Base-by-base conservation (phyloP, 169 alveolate genomes). In the Besnoitia besnoiti region DNA sequence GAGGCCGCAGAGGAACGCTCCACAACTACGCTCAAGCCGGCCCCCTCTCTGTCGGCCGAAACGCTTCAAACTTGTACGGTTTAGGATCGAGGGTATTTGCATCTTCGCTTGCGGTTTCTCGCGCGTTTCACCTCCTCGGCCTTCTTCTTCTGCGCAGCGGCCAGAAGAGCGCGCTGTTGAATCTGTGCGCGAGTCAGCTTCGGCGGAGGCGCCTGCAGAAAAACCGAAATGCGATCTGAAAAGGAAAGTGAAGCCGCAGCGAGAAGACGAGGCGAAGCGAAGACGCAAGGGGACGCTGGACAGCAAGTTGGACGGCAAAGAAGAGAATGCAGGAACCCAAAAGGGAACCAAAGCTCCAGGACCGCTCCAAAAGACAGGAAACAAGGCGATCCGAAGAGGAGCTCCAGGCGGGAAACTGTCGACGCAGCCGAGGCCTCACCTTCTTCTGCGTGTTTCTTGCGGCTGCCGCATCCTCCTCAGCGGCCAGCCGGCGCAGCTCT, bases 171-270 rank as follows among this genome's bases (percentile, higher is more conserved):
- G 73, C 93, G 89, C 84, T 79, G 89, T 44, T 76, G 50, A 51
- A 90, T 90, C 82, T 90, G 76, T 12, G 93, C 93, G 40, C 93
- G 80, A 40, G 93, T 90, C 90, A 90, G 79, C 50, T 90, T 90
- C 73, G 93, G 42, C 35, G 93, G 90, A 21, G 90, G 21, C 24
- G 67, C 59, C 47, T 24, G 76, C 93, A 73, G 85, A n/a, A 51
- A 44, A 27, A 67, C 19, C 12, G 47, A 30, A n/a, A 10, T 14
- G 19, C 62, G 19, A 19, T 19, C 10, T 24, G 47, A 30, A 19
- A 61, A 7, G 35, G 37, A n/a, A 8, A 24, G 33, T 7, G 37
- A n/a, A 24, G 76, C 12, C 37, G 76, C 33, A 24, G 37, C 12
- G 37, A 61, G 40, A 7, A 61, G 10, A 61, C 10, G 12, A 67